These are phyloP conservation scores for Nepenthes mirabilis DNA, from an alignment of 148 eudicot genomes.

Conservation along the genomic window DNA sequence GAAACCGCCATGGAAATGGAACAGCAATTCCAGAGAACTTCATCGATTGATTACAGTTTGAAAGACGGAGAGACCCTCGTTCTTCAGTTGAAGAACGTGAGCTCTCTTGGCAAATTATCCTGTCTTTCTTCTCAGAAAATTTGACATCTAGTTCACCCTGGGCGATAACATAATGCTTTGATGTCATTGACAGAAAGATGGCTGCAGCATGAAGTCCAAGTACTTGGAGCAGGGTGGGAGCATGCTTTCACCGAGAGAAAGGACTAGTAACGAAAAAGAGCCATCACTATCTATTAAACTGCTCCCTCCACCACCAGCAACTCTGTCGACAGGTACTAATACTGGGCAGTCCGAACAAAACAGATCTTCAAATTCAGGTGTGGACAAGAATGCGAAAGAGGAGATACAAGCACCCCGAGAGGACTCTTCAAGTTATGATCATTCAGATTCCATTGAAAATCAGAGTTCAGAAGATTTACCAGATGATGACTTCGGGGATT, in stretches of 20 bases:
- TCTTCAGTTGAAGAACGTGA: constrained; percentile 71
- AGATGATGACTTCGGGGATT: constrained; percentile 94
- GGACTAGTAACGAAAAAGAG: constrained; percentile 30
- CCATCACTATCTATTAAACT: constrained; percentile 48
- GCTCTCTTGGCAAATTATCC: background rate
- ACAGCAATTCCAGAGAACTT: constrained; percentile 67
- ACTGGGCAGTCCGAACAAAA: constrained; percentile 25
- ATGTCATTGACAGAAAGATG: constrained; percentile 39
- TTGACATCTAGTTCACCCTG: background rate
- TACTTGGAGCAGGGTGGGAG: constrained; percentile 56
- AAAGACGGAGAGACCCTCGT: constrained; percentile 92
- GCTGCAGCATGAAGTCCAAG: constrained; percentile 40
- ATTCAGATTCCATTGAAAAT: constrained; percentile 16
- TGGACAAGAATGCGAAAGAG: constrained; percentile 14
- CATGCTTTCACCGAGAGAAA: constrained; percentile 39
- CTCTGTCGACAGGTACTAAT: constrained; percentile 38
- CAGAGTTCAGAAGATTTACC: constrained; percentile 34
- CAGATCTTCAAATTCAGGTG: constrained; percentile 21
- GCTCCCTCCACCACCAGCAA: constrained; percentile 76
- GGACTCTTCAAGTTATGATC: constrained; percentile 18
- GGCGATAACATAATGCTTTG: background rate
- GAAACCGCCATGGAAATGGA: constrained; percentile 99
- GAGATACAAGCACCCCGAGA: constrained; percentile 10
- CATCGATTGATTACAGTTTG: constrained; percentile 86
- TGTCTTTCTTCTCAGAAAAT: no score